Conservation (phyloP, 257 asterid species). For the Cinchona pubescens region DNA sequence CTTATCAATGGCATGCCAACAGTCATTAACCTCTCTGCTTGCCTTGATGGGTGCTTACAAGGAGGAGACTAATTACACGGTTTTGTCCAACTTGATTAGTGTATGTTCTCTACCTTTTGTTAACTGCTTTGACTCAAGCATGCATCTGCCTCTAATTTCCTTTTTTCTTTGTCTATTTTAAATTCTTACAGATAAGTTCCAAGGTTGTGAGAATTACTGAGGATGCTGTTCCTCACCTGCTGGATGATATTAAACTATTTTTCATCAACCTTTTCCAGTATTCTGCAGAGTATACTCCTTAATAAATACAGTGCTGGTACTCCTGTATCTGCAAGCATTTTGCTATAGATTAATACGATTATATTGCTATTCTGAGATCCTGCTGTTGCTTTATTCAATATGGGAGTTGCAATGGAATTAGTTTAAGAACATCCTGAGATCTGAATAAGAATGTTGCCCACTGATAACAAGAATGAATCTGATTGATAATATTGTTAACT, state of each 20-base stretch:
- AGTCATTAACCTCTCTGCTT: conserved; percentile 72
- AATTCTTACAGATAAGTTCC: conserved; percentile 57
- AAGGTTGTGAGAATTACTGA: conserved; percentile 62
- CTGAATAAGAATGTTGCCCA: background rate
- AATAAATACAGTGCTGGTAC: background rate
- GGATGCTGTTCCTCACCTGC: conserved; percentile 73
- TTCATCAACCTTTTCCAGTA: conserved; percentile 79
- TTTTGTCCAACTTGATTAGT: conserved; percentile 68
- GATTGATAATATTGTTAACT: background rate
- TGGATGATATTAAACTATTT: conserved; percentile 58
- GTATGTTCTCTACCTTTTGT: conserved; percentile 39
- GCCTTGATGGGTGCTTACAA: conserved; percentile 79
- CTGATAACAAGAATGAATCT: background rate
- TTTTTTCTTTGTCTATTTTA: conserved; percentile 16
- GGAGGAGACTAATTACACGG: conserved; percentile 77
- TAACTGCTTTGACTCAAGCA: conserved; percentile 7
- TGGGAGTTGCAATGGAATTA: background rate
- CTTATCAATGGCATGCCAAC: conserved; percentile 80
- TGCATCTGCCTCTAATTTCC: conserved; percentile 6
- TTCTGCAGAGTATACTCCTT: conserved; percentile 69
- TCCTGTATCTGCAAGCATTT: conserved; percentile 1
- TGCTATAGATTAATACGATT: background rate
- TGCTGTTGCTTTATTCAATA: background rate
- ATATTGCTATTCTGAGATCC: background rate
- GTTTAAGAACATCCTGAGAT: background rate